Evolutionary conservation across 2,329 filamentous ascomycete species (phyloP), one percentile per base, ranked within the genome.

Genomic region (Pestalotiopsis sp.): DNA sequence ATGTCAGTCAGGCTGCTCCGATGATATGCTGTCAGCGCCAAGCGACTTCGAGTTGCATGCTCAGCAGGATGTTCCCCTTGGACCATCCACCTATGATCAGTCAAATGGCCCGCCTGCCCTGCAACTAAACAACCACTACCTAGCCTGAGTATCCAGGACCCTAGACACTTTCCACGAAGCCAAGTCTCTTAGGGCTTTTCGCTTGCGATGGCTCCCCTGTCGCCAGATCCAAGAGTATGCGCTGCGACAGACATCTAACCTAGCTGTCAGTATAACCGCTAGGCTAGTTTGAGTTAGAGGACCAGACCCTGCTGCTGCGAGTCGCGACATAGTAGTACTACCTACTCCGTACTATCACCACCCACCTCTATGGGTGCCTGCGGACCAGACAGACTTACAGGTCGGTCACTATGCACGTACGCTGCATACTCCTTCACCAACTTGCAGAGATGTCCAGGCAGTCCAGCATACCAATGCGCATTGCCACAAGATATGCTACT

Each of bases 191-290:
- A 52, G 45, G 45, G 45, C 45, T 52, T 52, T n/a, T 52, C 45
- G 45, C 45, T 52, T 52, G 45, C 17, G 45, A 52, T 52, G 45
- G 45, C 45, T 17, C 45, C 45, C 45, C 45, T 52, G 45, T 52
- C 9, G 17, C 45, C 4, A 52, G 45, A 52, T 52, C 45, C 45
- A 52, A n/a, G 17, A 20, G 41, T 45, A 45, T 45, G 41, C 17
- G 45, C 17, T n/a, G 17, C 45, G 7, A 52, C 6, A 52, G 45
- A 52, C 11, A 23, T n/a, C 17, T 52, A n/a, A 20, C 14, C 20
- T 13, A 25, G 25, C 31, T 62, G 59, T 62, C 59, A 62, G 36
- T 62, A 62, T 62, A 62, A 62, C 41, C 59, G 59, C 59, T 62
- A 62, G 31, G 27, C 59, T n/a, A 12, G 17, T 62, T 62, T 20